Evolutionary conservation across 1,284 basidiomycete genomes (phyloP), one percentile per base, ranked within the genome.

Genomic region (Rhodotorula sp.): DNA sequence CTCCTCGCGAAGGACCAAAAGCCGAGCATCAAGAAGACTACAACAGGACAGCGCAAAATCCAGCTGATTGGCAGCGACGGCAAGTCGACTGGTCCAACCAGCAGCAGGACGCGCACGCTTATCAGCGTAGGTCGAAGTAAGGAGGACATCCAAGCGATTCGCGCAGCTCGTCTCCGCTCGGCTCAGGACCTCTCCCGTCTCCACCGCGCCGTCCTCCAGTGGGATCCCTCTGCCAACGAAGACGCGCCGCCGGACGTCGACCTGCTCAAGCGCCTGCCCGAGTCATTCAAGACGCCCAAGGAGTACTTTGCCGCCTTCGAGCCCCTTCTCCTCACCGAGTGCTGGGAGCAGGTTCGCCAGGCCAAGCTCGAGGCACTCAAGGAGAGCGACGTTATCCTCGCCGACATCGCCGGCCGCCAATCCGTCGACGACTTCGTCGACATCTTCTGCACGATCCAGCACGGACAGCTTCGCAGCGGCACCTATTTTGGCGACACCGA

Each of bases 251-350:
- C 69, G 11, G 51, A 63, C 49, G 64, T 66, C 48, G 80, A 73
- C 48, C 29, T 77, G 72, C 46, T 76, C 84, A 39, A 71, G 11
- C 81, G 79, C 7, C 84, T 95, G 7, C 90, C 90, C 0, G 85
- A 87, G 59, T 82, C 80, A 11, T 98, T 97, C 79, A 76, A 77
- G 4, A 84, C 86, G 67, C 85, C 88, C 62, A 79, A 83, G 8
- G 86, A 93, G 44, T 99, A 96, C 80, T 84, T 86, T 52, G 82
- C 82, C 34, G 83, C 89, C 34, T 93, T 96, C 78, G 87, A 92
- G 74, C 93, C 96, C 1, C 84, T 99, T n/a, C 83, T 98, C 32
- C 82, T 94, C 44, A 84, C 92, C 69, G 96, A 99, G 81, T 89
- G 91, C 72, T 98, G 96, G 94, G 87, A 90, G 39, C 92, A 97